A percentile compares a stretch with the other conserved stretches of the same genome.
Conservation (phyloP, 2,329 filamentous ascomycete species). For the Monilinia vaccinii-corymbosi region DNA sequence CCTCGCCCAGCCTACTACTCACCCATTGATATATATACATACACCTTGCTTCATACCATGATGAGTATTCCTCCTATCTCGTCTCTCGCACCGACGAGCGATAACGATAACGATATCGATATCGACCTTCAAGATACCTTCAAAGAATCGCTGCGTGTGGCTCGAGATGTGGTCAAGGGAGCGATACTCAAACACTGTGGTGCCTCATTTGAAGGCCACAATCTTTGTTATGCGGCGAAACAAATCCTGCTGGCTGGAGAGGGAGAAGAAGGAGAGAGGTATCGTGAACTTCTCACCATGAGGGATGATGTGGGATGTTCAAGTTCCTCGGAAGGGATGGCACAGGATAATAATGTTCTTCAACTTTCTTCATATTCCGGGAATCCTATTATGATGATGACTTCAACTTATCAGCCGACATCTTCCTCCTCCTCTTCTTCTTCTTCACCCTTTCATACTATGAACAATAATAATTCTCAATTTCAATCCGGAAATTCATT, state of each 20-base stretch:
- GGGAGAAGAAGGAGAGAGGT: background rate
- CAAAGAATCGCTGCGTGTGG: background rate
- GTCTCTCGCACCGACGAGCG: background rate
- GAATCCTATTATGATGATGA: background rate
- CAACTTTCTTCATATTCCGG: conserved; percentile 3
- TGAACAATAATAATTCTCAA: conserved; percentile 3
- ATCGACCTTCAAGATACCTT: conserved; percentile 9
- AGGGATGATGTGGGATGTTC: background rate
- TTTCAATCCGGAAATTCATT: background rate
- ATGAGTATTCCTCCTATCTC: conserved; percentile 1
- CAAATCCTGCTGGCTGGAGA: background rate
- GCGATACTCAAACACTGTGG: background rate
- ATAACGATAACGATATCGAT: conserved; percentile 4
- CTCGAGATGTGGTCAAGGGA: conserved; percentile 7
- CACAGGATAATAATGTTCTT: conserved; percentile 2
- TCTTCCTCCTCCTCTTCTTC: too few relatives aligned
- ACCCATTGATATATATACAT: background rate
- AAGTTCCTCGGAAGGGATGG: background rate
- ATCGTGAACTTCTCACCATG: background rate
- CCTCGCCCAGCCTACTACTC: too few relatives aligned
- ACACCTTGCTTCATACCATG: background rate
- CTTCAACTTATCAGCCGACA: background rate
- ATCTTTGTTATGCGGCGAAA: background rate
- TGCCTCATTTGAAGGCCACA: background rate
- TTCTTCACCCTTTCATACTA: background rate